Conservation (phyloP, 2,329 filamentous ascomycete genomes). For the Ceratocystis smalleyi region DNA sequence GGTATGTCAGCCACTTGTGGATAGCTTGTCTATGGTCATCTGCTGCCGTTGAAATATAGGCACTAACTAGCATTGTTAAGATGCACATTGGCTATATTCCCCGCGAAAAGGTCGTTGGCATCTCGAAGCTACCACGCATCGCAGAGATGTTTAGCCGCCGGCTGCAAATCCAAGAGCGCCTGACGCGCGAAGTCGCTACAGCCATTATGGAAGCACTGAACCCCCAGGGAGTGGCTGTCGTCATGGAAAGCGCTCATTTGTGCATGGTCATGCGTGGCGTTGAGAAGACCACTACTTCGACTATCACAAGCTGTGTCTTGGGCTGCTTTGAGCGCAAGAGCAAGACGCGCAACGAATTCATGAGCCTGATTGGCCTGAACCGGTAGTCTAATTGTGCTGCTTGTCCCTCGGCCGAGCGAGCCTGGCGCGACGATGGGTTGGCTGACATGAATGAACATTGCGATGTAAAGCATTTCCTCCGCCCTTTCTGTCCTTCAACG, state of each 20-base stretch:
- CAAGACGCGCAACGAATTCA: conserved; percentile 90
- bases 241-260: conserved; percentile 91
- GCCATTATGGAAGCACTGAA: conserved; percentile 86
- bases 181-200: conserved; percentile 90
- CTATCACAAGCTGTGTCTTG: conserved; percentile 94
- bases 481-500: background rate
- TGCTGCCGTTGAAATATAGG: background rate
- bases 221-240: conserved; percentile 86
- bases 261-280: conserved; percentile 99
- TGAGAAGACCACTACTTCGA: conserved; percentile 71
- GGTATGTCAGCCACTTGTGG: conserved; percentile 32
- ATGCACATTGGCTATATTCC: conserved; percentile 99
- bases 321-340: conserved; percentile 84
- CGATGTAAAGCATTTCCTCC: background rate
- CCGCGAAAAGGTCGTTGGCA: conserved; percentile 73
- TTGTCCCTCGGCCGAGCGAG: background rate
- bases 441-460: background rate
- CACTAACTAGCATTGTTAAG: conserved; percentile 28
- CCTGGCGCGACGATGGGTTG: background rate
- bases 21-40: background rate
- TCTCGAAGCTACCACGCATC: conserved; percentile 89
- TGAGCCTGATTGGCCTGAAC: conserved; percentile 60
- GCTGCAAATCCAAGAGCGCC: conserved; percentile 86
- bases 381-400: conserved; percentile 10
- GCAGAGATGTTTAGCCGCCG: conserved; percentile 93